These are phyloP conservation scores for Vanrija pseudolonga DNA, from an alignment of 1,284 basidiomycete species.

Conservation along the genomic window DNA sequence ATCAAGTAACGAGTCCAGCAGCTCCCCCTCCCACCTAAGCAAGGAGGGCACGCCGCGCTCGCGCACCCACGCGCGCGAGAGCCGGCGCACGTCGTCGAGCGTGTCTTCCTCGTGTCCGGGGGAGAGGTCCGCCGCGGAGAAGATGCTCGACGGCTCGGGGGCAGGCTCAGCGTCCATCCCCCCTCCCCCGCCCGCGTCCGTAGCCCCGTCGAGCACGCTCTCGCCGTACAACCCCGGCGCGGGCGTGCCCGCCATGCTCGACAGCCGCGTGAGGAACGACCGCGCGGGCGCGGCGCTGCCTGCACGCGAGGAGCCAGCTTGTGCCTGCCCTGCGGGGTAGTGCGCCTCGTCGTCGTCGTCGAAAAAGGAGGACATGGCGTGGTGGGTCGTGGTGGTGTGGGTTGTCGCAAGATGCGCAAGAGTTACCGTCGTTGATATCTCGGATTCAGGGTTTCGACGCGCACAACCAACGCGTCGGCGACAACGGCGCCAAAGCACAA, in stretches of 20 bases:
- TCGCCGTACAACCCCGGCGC: not conserved
- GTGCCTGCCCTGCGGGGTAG: not conserved
- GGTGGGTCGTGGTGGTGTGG: too few species aligned
- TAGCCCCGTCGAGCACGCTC: not conserved
- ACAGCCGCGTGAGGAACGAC: too few species aligned
- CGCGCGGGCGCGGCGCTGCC: too few species aligned
- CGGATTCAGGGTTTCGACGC: too few species aligned
- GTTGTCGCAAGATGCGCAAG: too few species aligned
- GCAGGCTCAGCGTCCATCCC: not conserved
- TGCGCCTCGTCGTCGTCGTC: slow-evolving; percentile 15
- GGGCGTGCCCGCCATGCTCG: not conserved
- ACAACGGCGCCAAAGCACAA: too few species aligned
- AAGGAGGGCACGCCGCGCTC: slow-evolving; percentile 79
- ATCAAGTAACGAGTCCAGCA: slow-evolving; percentile 69
- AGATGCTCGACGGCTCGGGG: not conserved
- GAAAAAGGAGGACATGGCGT: slow-evolving; percentile 20
- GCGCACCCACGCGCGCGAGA: slow-evolving; percentile 78
- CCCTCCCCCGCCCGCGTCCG: not conserved
- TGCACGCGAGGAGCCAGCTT: not conserved
- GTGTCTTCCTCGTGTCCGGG: slow-evolving; percentile 23
- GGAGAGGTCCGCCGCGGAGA: not conserved
- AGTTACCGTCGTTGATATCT: too few species aligned
- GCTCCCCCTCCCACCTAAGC: slow-evolving; percentile 66
- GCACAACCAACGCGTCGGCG: too few species aligned
- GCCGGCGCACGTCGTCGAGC: slow-evolving; percentile 36